Percentiles rank a stretch among this genome's conserved stretches.
Conservation (phyloP, 2,329 filamentous ascomycete species). For the Gaeumannomyces sp. region DNA sequence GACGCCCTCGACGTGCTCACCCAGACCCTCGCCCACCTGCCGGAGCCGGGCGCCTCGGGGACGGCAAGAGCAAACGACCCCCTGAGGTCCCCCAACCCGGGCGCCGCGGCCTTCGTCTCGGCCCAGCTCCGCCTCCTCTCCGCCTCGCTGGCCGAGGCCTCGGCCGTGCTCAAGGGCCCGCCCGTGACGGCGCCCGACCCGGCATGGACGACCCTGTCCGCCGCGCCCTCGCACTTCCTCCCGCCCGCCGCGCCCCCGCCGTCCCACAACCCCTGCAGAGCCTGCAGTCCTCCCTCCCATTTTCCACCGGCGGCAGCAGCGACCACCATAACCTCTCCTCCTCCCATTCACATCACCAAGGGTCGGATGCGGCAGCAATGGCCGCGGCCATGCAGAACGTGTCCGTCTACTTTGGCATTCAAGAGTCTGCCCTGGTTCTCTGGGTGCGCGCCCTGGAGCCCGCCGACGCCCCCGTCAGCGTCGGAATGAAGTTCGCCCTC, state of each 20-base stretch:
- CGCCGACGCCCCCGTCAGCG: conserved; percentile 52
- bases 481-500: conserved; percentile 61
- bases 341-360: conserved; percentile 37
- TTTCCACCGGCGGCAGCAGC: not conserved
- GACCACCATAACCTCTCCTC: not conserved
- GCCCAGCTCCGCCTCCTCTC: conserved; percentile 51
- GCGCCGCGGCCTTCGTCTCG: conserved; percentile 41
- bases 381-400: conserved; percentile 31
- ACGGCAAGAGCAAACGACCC: conserved; percentile 35
- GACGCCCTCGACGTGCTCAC: conserved; percentile 77
- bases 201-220: conserved; percentile 38
- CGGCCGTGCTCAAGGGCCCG: conserved; percentile 49
- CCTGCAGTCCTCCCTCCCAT: conserved; percentile 4
- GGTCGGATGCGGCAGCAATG: not conserved
- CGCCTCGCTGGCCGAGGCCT: conserved; percentile 46
- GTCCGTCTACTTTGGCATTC: conserved; percentile 67
- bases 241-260: conserved; percentile 24
- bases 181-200: conserved; percentile 32
- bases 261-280: not conserved
- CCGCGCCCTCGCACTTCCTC: conserved; percentile 36
- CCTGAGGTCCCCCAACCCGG: conserved; percentile 49
- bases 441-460: conserved; percentile 65
- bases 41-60: conserved; percentile 10
- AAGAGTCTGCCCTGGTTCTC: conserved; percentile 64
- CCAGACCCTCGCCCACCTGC: conserved; percentile 65